Conservation (phyloP, 805 yeast species). For the Scheffersomyces spartinae region DNA sequence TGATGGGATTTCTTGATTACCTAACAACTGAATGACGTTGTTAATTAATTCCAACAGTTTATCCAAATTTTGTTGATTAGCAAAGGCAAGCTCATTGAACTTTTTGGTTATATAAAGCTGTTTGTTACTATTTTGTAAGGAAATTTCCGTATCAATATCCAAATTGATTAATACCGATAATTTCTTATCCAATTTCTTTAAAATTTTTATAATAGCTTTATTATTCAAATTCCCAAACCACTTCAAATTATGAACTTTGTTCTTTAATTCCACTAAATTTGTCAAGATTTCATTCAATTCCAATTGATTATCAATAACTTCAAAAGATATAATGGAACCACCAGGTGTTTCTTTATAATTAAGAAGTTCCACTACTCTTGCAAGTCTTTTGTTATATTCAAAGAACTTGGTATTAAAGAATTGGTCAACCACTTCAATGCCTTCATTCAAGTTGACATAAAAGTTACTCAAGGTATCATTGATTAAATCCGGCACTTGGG, state of each 20-base stretch:
- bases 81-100: too few relatives aligned
- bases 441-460: slow-evolving; percentile 68
- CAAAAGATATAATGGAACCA: too few relatives aligned
- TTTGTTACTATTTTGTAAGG: slow-evolving; percentile 22
- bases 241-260: slow-evolving; percentile 65
- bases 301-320: slow-evolving; percentile 25
- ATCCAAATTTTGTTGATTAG: too few relatives aligned
- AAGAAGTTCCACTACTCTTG: too few relatives aligned
- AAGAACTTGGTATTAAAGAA: slow-evolving; percentile 63
- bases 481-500: slow-evolving; percentile 19
- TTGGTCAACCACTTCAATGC: slow-evolving; percentile 69
- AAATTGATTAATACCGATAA: slow-evolving; percentile 13
- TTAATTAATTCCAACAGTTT: slow-evolving; percentile 45
- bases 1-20: slow-evolving; percentile 12
- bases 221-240: slow-evolving; percentile 93
- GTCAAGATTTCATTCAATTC: slow-evolving; percentile 30
- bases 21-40: slow-evolving; percentile 18
- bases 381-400: slow-evolving; percentile 66
- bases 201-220: slow-evolving; percentile 78
- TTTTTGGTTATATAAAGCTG: too few relatives aligned
- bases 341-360: too few relatives aligned
- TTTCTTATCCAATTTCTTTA: slow-evolving; percentile 86
- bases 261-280: slow-evolving; percentile 65
- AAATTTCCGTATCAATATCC: slow-evolving; percentile 6
- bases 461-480: slow-evolving; percentile 47